Base-by-base conservation (phyloP, 805 yeast genomes). In the Lachancea fermentati region DNA sequence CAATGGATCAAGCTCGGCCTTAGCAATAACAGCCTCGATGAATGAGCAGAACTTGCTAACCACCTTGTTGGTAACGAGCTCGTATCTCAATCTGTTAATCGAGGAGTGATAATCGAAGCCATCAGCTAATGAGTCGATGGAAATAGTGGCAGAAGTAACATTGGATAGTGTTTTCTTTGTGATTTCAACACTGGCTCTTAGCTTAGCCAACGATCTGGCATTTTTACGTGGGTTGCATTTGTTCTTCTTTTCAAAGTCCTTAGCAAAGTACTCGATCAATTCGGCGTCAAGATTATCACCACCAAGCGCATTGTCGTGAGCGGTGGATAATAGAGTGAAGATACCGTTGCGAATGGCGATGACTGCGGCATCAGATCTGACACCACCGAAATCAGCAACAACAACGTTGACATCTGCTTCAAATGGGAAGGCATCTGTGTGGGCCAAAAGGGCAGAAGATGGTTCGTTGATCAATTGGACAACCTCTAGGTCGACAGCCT, bases 361-460 rank as follows among this genome's bases (percentile, higher is more conserved):
- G 37, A 93, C 89, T 44, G 97, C 96, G 47, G 89, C 96, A 61
- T 93, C 97, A 31, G 95, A 81, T 68, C 97, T 78, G 53, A 88
- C 75, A 60, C 96, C 97, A 63, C 98, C 98, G 57, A 93, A 85
- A 66, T 93, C 98, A 41, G 95, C 94, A 52, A 93, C 96, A 36
- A 87, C 94, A 29, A 60, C 60, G 36, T 56, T 60, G 34, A 43
- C 56, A 34, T 62, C 66, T n/a, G 47, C 47, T 30, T 49, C 48
- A 38, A 50, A 49, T 34, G 54, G 52, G 47, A 57, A 81, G 81
- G 45, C 85, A 66, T 71, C 67, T 6, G 52, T 49, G 59, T 89
- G 91, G 4, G 97, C 87, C 51, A 93, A 72, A 48, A 93, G 70
- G 36, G 97, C 95, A 45, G 97, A 85, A 44, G 87, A 72, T 51